A percentile compares a stretch with the other conserved stretches of the same genome.
phyloP scores from a whole-genome alignment of 371 early-diverging fungal genomes.

The Saksenaea oblongispora region DNA sequence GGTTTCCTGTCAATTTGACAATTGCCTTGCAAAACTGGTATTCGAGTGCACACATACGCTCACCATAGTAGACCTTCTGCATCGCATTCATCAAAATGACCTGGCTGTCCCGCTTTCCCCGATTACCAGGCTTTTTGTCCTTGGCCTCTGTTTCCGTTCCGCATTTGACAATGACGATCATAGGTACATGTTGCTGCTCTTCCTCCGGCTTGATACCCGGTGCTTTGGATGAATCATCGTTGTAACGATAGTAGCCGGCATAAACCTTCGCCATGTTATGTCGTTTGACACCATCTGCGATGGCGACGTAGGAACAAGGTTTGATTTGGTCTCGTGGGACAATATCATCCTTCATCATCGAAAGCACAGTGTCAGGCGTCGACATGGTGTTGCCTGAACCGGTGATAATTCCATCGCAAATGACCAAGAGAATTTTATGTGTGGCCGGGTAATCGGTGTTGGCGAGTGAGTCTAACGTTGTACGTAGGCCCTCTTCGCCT shows the following conservation, averaged over 20 bases:
- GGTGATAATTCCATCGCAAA: constrained; percentile 80
- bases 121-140: constrained; percentile 52
- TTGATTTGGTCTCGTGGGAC: constrained; percentile 57
- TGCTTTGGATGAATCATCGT: constrained; percentile 33
- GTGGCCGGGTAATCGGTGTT: constrained; percentile 79
- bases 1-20: constrained; percentile 76
- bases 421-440: constrained; percentile 82
- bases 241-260: constrained; percentile 75
- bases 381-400: constrained; percentile 71
- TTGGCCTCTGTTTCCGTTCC: constrained; percentile 71
- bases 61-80: constrained; percentile 87
- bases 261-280: constrained; percentile 91
- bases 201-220: constrained; percentile 42
- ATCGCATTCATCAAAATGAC: constrained; percentile 91
- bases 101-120: constrained; percentile 65
- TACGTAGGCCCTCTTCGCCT: constrained; percentile 79
- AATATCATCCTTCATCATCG: constrained; percentile 76
- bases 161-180: constrained; percentile 84
- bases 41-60: constrained; percentile 95
- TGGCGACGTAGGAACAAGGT: constrained; percentile 79
- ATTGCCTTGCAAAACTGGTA: constrained; percentile 94
- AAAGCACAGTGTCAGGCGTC: constrained; percentile 70
- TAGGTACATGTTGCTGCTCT: constrained; percentile 50
- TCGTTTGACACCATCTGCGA: constrained; percentile 84
- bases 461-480: constrained; percentile 89